Evolutionary conservation across 169 alveolate genomes (phyloP).

Genomic region (Cryptosporidium meleagridis): DNA sequence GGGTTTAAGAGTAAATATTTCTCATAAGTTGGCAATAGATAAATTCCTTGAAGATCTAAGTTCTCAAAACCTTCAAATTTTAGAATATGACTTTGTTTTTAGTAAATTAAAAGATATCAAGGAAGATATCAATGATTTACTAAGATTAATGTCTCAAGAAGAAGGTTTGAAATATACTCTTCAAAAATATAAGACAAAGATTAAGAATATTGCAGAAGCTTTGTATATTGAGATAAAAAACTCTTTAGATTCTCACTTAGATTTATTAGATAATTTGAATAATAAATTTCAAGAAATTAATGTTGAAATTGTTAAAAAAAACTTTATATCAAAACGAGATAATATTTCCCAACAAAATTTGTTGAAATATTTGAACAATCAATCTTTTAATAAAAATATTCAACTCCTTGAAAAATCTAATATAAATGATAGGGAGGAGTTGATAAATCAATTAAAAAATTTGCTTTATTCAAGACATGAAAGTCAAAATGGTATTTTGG

Average conservation of each 20-base stretch:
- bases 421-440: background rate
- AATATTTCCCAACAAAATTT: background rate
- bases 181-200: conserved; percentile 13
- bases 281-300: background rate
- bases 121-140: background rate
- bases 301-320: background rate
- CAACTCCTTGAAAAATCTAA: background rate
- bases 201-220: conserved; percentile 1
- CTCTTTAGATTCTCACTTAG: background rate
- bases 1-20: background rate
- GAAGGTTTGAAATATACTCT: conserved; percentile 2
- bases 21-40: conserved; percentile 8
- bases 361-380: background rate
- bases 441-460: background rate
- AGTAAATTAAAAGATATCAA: background rate
- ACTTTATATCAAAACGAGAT: background rate
- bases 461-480: background rate
- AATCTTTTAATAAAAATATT: background rate
- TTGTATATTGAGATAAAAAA: background rate
- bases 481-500: conserved; percentile 25
- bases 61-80: background rate
- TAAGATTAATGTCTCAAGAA: background rate
- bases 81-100: background rate
- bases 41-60: background rate
- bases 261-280: background rate